Percentiles rank a stretch among this genome's conserved stretches.
Evolutionary conservation across 768 basidiomycete species (phyloP).

Genomic region (Lactarius quietus): DNA sequence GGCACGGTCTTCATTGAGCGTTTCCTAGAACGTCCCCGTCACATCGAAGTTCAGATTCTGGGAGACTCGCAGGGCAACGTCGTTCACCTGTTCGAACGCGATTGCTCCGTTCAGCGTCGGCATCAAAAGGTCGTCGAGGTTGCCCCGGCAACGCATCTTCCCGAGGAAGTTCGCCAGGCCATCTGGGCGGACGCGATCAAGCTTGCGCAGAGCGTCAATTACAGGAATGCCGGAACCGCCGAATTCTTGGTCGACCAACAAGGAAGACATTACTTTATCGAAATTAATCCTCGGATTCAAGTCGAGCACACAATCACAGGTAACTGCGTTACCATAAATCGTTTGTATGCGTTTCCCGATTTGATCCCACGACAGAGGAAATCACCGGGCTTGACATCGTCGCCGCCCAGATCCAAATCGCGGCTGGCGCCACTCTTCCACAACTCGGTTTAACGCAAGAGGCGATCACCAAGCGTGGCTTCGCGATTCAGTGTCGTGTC

Average conservation of each 20-base stretch:
- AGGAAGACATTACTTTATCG: constrained; percentile 98
- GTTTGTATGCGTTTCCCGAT: constrained; percentile 7
- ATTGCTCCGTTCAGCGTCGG: constrained; percentile 96
- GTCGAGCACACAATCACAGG: constrained; percentile 99
- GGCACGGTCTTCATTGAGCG: constrained; percentile 99
- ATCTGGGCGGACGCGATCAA: constrained; percentile 91
- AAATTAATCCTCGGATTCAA: constrained; percentile 99
- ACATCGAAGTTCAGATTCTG: constrained; percentile 96
- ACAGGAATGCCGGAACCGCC: constrained; percentile 95
- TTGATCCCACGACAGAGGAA: constrained; percentile 62
- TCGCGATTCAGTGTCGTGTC: constrained; percentile 97
- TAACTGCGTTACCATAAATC: constrained; percentile 34
- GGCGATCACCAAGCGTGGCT: constrained; percentile 92
- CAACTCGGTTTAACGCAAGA: constrained; percentile 96
- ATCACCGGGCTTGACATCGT: constrained; percentile 99
- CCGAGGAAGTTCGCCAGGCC: constrained; percentile 85
- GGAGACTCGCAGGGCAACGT: constrained; percentile 92
- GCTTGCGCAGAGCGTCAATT: constrained; percentile 88
- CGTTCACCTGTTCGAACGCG: constrained; percentile 97
- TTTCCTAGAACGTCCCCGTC: constrained; percentile 92
- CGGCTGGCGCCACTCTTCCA: constrained; percentile 94
- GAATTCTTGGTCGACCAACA: constrained; percentile 98
- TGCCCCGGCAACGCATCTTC: constrained; percentile 91
- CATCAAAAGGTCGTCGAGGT: constrained; percentile 99
- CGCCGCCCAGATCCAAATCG: constrained; percentile 98